Conservation (phyloP, 192 early-diverging fungal species). For the Rhizophlyctis rosea region DNA sequence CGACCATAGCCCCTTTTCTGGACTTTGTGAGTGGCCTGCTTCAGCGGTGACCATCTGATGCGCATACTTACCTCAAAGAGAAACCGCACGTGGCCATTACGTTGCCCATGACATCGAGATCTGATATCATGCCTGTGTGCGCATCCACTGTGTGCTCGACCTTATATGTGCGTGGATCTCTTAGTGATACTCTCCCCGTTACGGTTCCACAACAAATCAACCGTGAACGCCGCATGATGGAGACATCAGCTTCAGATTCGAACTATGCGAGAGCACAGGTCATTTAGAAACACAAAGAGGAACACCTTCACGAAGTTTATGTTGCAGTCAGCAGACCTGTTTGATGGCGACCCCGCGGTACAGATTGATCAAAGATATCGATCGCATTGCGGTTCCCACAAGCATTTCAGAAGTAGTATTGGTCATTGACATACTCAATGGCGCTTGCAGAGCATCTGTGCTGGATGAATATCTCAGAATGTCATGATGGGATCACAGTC, state of each 20-base stretch:
- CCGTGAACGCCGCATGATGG: slow-evolving; percentile 58
- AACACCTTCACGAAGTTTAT: neutral
- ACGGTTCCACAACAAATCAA: slow-evolving; percentile 63
- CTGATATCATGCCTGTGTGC: slow-evolving; percentile 73
- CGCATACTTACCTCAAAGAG: slow-evolving; percentile 51
- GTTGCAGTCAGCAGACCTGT: slow-evolving; percentile 11
- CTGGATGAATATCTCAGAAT: slow-evolving; percentile 13
- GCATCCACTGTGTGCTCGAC: slow-evolving; percentile 64
- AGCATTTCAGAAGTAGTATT: slow-evolving; percentile 38
- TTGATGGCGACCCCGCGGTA: slow-evolving; percentile 29
- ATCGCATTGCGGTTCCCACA: slow-evolving; percentile 13
- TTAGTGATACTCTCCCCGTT: slow-evolving; percentile 60
- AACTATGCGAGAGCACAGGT: slow-evolving; percentile 1
- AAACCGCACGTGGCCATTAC: slow-evolving; percentile 74
- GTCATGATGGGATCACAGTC: neutral
- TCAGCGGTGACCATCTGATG: neutral
- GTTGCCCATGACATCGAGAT: slow-evolving; percentile 74
- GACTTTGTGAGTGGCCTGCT: no score
- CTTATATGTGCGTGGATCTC: slow-evolving; percentile 63
- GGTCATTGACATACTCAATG: slow-evolving; percentile 27
- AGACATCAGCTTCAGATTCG: slow-evolving; percentile 30
- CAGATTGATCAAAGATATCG: slow-evolving; percentile 25
- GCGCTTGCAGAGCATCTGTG: slow-evolving; percentile 4
- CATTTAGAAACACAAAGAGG: neutral
- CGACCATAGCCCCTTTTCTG: slow-evolving; percentile 55